phyloP scores from a whole-genome alignment of 2,329 filamentous ascomycete species.

The Botrytis aclada region DNA sequence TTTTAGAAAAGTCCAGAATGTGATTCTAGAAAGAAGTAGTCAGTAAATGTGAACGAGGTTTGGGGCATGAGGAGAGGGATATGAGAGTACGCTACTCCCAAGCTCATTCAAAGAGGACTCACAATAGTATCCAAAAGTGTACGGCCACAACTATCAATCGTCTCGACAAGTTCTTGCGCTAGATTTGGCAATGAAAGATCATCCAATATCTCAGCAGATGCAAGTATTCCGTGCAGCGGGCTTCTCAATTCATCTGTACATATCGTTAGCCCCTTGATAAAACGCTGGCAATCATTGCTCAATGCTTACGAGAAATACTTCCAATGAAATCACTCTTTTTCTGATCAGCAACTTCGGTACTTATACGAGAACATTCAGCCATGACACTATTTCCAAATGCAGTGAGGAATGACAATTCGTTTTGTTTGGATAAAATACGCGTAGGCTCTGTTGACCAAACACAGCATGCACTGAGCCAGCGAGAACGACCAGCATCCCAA shows the following conservation, averaged over 20 bases:
- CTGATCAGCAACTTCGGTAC: slow-evolving; percentile 49
- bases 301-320: slow-evolving; percentile 56
- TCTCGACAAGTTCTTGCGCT: slow-evolving; percentile 37
- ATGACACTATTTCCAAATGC: slow-evolving; percentile 52
- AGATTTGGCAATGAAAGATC: slow-evolving; percentile 40
- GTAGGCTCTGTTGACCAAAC: slow-evolving; percentile 41
- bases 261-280: background rate
- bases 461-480: slow-evolving; percentile 51
- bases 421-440: slow-evolving; percentile 38
- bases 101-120: slow-evolving; percentile 17
- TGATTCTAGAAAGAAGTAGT: slow-evolving; percentile 37
- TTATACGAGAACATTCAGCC: slow-evolving; percentile 53
- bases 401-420: slow-evolving; percentile 41
- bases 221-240: slow-evolving; percentile 56
- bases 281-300: slow-evolving; percentile 27
- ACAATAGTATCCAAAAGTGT: slow-evolving; percentile 42
- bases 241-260: background rate
- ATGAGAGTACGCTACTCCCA: background rate
- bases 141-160: slow-evolving; percentile 40
- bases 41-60: background rate
- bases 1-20: slow-evolving; percentile 44
- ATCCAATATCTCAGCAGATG: slow-evolving; percentile 49
- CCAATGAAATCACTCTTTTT: slow-evolving; percentile 59
- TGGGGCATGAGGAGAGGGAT: background rate
- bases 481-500: slow-evolving; percentile 46